Percentiles rank a stretch among this genome's conserved stretches.
These are phyloP conservation scores for Chlamydomonas eustigma DNA, from an alignment of 139 green algal species.

Conservation along the genomic window DNA sequence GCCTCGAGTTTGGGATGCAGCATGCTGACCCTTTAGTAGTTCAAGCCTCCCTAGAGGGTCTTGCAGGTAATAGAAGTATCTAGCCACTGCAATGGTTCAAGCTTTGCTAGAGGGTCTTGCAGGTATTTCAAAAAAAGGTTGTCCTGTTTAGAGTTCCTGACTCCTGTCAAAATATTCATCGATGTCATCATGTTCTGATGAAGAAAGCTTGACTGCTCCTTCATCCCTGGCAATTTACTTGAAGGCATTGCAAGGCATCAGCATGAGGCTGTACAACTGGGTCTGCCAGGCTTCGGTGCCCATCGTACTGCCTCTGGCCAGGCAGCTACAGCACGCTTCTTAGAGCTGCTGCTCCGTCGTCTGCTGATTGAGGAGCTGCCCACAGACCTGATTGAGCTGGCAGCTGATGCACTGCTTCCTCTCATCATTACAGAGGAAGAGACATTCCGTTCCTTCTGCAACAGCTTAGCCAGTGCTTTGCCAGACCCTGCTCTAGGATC, in stretches of 20 bases:
- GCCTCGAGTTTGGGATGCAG: conserved; percentile 20
- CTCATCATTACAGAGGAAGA: background rate
- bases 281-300: background rate
- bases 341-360: conserved; percentile 24
- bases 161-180: no score
- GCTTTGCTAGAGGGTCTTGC: no score
- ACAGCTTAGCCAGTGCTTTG: background rate
- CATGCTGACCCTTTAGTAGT: background rate
- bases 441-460: background rate
- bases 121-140: no score
- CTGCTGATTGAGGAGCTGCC: conserved; percentile 17
- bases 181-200: no score
- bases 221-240: no score
- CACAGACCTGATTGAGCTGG: conserved; percentile 19
- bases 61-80: background rate
- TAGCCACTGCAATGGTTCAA: no score
- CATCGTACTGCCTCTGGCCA: background rate
- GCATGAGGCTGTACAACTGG: background rate
- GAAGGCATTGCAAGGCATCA: conserved; percentile 11
- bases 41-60: conserved; percentile 6
- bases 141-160: no score
- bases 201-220: no score
- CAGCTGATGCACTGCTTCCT: conserved; percentile 19
- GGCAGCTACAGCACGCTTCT: background rate
- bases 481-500: background rate